Base-by-base conservation (phyloP, 768 basidiomycete genomes). In the Phaeotremella fagi region DNA sequence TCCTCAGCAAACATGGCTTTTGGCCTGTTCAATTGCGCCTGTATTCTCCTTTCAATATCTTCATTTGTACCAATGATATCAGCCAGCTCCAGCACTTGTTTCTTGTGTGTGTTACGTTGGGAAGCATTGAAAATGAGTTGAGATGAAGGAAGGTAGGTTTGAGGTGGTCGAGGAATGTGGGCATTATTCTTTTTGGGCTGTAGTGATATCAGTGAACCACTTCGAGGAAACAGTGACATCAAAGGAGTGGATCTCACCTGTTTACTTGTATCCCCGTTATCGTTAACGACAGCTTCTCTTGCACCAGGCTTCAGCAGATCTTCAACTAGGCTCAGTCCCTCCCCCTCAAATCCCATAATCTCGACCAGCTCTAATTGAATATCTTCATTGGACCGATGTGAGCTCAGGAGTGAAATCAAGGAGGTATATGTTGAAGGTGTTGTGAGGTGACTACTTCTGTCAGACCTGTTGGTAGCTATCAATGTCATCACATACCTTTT, bases 331-430 rank as follows among this genome's bases (percentile, higher is more conserved):
- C 88, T 88, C 44, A 97, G 82, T 16, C 85, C 81, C 45, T 94
- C 87, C 3, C 68, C 72, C 42, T 73, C 73, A 69, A 85, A 88
- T 2, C 91, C 94, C 43, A 92, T 71, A 9, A 88, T 76, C 55
- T 95, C 91, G 6, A 81, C 82, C 9, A 97, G 71, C 60, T 88
- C 85, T 24, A 77, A 81, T 24, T 88, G 86, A 26, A 95, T 85
- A 20, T 81, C 82, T 26, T 90, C 87, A 59, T 85, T 79, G 18
- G 59, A 56, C 1, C 64, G 54, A 0, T 37, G 23, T 0, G 59
- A 57, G 12, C 38, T 41, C 4, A 74, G 52, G 15, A 74, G 57
- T 11, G 46, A 22, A 4, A 62, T 53, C 4, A 74, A 57, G 3
- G 60, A 52, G 20, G 31, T 55, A 41, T 54, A 61, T 11, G 63